These are phyloP conservation scores for Cucurbita maxima DNA, from an alignment of 306 rosid genomes.

Conservation along the genomic window DNA sequence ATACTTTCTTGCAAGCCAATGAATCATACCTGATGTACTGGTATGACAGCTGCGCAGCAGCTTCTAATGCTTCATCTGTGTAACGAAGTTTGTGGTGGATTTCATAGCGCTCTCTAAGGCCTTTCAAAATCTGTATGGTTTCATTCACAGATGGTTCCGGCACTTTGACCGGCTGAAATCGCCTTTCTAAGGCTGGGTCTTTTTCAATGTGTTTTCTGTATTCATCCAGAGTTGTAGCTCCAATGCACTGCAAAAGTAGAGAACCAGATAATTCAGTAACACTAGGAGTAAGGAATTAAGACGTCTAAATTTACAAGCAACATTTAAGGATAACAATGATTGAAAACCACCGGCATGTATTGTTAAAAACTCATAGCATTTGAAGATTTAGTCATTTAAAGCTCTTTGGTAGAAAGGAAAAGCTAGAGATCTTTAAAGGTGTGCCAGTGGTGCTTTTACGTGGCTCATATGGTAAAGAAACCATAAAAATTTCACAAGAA, in stretches of 20 bases:
- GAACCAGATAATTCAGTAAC: background rate
- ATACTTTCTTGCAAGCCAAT: background rate
- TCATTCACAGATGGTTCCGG: conserved; percentile 92
- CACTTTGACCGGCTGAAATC: conserved; percentile 91
- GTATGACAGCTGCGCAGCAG: conserved; percentile 82
- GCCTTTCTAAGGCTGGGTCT: conserved; percentile 89
- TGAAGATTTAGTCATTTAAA: background rate
- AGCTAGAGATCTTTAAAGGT: background rate
- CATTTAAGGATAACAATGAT: background rate
- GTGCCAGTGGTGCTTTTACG: background rate
- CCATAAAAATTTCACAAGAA: background rate
- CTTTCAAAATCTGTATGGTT: conserved; percentile 72
- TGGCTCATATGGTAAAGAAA: background rate
- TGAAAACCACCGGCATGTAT: background rate
- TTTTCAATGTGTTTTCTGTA: conserved; percentile 95
- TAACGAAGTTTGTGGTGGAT: conserved; percentile 95
- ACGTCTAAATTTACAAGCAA: background rate
- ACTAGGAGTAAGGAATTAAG: background rate
- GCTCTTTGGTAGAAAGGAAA: background rate
- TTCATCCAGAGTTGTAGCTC: conserved; percentile 92
- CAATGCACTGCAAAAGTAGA: conserved; percentile 63
- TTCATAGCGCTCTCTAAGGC: conserved; percentile 89
- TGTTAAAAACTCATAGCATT: background rate
- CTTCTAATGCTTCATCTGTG: conserved; percentile 74
- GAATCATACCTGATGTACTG: conserved; percentile 75